Base-by-base conservation (phyloP, 1,284 basidiomycete genomes). In the Stygiomarasmius scandens region DNA sequence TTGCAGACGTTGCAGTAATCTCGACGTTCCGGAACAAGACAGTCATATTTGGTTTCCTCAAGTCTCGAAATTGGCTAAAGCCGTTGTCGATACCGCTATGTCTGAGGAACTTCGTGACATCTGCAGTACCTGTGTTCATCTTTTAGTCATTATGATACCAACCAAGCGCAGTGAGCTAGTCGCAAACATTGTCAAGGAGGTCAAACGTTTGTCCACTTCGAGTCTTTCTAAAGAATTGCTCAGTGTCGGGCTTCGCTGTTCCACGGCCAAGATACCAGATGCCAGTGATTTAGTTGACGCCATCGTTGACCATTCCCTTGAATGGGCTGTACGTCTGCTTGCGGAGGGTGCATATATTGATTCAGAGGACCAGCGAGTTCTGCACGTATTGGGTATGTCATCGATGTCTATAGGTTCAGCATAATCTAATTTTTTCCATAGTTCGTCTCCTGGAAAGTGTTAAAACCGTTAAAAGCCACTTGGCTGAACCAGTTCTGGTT, bases 401-500 rank as follows among this genome's bases (percentile, higher is more conserved):
- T 29, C 56, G 41, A 32, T 29, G 16, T 34, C 23, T 48, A 47
- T 9, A 46, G 45, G 34, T 52, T 45, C 36, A 55, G 4, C 4
- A 5, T 56, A 59, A 20, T 50, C 60, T 23, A 52, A 51, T 45
- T 54, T 52, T n/a, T 58, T 53, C 64, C 16, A 51, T 56, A 83
- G 25, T 51, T 73, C 19, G 64, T 19, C 25, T 60, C 24, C 16
- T 56, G 19, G 24, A 63, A 50, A 61, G 50, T 2, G 62, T 71
- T 4, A 60, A 71, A 19, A 61, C 62, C 45, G 71, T 86, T 36
- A 89, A 87, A 61, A 63, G 79, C 1, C 82, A 89, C 62, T 71
- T 90, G 6, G 86, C 85, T 0, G 95, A 98, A 59, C 88, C 92
- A 0, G 74, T 94, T 23, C 67, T 96, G 34, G 81, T 82, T 5